Conservation (phyloP, 1,284 basidiomycete genomes). For the Leccinum solheimii region DNA sequence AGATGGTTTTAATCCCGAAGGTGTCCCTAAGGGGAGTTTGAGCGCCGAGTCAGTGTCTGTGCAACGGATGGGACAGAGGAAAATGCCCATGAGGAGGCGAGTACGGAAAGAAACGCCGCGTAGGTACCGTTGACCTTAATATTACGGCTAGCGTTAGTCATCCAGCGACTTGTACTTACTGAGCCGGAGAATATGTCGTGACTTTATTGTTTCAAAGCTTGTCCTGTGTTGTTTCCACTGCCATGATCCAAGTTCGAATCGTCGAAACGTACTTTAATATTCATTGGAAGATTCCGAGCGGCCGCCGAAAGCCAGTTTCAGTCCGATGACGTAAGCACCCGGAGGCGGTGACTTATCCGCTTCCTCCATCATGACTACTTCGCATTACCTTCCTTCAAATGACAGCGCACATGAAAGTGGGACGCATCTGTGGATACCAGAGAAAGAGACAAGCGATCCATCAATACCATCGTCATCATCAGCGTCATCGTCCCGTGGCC, state of each 20-base stretch:
- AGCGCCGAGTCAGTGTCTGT: background rate
- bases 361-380: slow-evolving; percentile 15
- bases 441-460: slow-evolving; percentile 28
- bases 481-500: slow-evolving; percentile 29
- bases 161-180: background rate
- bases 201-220: background rate
- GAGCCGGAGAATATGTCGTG: background rate
- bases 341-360: too few species aligned
- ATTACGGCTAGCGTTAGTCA: background rate
- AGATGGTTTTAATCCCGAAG: slow-evolving; percentile 1
- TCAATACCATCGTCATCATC: background rate
- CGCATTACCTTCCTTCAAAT: background rate
- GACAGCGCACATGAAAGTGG: slow-evolving; percentile 10
- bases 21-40: background rate
- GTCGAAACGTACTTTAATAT: too few species aligned
- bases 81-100: slow-evolving; percentile 5
- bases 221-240: too few species aligned
- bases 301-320: background rate
- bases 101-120: slow-evolving; percentile 2
- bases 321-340: slow-evolving; percentile 16
- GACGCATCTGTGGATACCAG: slow-evolving; percentile 36
- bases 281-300: too few species aligned
- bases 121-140: slow-evolving; percentile 1
- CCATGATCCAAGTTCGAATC: too few species aligned
- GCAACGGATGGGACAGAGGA: slow-evolving; percentile 12